phyloP scores from a whole-genome alignment of 2,329 filamentous ascomycete genomes.

The Cercospora sesami region DNA sequence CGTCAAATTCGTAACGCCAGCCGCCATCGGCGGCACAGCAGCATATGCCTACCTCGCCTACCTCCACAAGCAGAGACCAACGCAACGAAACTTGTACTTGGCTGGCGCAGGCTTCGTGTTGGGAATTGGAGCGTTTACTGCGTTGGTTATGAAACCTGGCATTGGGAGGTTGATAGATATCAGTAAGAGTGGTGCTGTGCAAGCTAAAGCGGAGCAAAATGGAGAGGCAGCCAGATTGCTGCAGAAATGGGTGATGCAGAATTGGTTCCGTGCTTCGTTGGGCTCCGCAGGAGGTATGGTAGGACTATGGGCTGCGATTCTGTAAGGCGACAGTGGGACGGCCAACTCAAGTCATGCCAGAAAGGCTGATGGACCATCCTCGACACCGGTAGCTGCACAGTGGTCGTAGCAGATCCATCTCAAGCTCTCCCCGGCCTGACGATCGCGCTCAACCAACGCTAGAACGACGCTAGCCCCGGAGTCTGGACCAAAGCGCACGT shows the following conservation, averaged over 20 bases:
- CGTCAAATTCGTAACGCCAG: background rate
- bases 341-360: too few species aligned
- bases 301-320: constrained; percentile 17
- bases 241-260: constrained; percentile 18
- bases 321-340: background rate
- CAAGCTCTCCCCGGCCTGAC: too few species aligned
- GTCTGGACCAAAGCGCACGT: too few species aligned
- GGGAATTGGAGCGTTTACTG: constrained; percentile 3
- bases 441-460: too few species aligned
- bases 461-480: too few species aligned
- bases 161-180: constrained; percentile 23
- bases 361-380: too few species aligned
- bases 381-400: too few species aligned
- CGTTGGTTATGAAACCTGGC: constrained; percentile 15
- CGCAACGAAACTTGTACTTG: background rate
- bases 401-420: too few species aligned
- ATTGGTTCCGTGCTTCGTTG: constrained; percentile 13
- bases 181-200: constrained; percentile 14
- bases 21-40: background rate
- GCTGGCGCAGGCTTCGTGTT: background rate
- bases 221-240: constrained; percentile 23
- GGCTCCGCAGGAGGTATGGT: constrained; percentile 13
- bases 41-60: constrained; percentile 9
- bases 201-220: constrained; percentile 22
- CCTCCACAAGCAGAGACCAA: background rate